These are phyloP conservation scores for Phialophora expanda DNA, from an alignment of 2,329 filamentous ascomycete genomes.

Conservation along the genomic window DNA sequence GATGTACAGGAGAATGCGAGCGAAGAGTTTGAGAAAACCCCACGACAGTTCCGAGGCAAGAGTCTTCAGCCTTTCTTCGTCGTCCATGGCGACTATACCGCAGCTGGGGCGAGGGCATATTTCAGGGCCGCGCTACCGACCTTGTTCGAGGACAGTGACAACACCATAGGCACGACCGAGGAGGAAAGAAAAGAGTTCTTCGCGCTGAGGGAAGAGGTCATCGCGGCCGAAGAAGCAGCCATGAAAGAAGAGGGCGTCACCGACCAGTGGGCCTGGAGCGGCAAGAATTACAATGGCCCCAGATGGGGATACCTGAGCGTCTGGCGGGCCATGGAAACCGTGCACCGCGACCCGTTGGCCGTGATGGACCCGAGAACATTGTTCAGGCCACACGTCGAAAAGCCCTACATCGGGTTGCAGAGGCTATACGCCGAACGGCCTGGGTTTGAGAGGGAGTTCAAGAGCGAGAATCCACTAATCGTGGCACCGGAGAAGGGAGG, in stretches of 20 bases:
- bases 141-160: conserved; percentile 24
- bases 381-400: conserved; percentile 4
- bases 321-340: conserved; percentile 39
- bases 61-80: conserved; percentile 23
- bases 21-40: conserved; percentile 9
- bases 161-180: conserved; percentile 8
- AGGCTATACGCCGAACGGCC: conserved; percentile 17
- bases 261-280: conserved; percentile 24
- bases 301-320: conserved; percentile 37
- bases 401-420: conserved; percentile 13
- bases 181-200: conserved; percentile 21
- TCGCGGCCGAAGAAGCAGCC: conserved; percentile 20
- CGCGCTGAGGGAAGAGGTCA: conserved; percentile 11
- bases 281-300: conserved; percentile 24
- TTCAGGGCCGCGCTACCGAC: conserved; percentile 19
- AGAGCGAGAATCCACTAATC: conserved; percentile 18
- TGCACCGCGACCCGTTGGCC: conserved; percentile 38
- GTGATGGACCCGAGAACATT: conserved; percentile 28
- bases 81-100: conserved; percentile 26
- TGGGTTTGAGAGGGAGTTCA: conserved; percentile 20
- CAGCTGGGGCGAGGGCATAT: conserved; percentile 16
- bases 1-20: conserved; percentile 9
- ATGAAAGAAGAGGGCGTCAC: conserved; percentile 19
- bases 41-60: neutral
- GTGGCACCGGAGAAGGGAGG: conserved; percentile 12